These are phyloP conservation scores for Piromyces finnis DNA, from an alignment of 192 early-diverging fungal genomes.

Conservation along the genomic window DNA sequence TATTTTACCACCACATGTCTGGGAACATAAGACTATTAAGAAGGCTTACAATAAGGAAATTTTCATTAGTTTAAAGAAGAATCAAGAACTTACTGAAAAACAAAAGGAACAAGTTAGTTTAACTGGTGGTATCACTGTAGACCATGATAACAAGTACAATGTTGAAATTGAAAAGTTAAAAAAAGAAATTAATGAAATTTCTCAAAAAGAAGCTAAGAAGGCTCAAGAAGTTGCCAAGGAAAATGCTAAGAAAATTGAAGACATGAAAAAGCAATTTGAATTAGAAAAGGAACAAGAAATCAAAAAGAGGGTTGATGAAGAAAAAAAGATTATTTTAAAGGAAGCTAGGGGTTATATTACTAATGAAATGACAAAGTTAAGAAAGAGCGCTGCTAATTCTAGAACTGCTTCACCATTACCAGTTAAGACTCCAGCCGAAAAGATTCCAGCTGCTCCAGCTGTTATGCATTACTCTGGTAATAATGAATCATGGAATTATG, in stretches of 20 bases:
- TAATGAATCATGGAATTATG: not conserved
- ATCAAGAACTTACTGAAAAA: not conserved
- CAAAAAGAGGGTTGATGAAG: not conserved
- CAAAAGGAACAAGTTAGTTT: not conserved
- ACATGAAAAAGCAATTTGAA: not conserved
- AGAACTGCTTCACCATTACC: no score
- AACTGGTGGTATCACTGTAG: not conserved
- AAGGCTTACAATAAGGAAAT: not conserved
- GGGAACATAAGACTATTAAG: not conserved
- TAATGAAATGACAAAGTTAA: not conserved
- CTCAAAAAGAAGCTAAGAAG: not conserved
- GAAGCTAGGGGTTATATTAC: not conserved
- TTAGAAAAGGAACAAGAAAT: not conserved
- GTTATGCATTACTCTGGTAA: not conserved
- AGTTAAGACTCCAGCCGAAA: no score
- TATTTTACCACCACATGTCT: not conserved
- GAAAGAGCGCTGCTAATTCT: not conserved
- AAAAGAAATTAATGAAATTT: not conserved
- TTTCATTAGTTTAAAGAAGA: not conserved
- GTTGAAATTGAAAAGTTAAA: not conserved
- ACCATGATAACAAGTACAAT: not conserved
- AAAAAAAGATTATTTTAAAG: not conserved
- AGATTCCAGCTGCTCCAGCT: no score
- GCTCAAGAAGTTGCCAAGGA: not conserved
- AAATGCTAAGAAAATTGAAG: not conserved